Percentiles rank a stretch among this genome's conserved stretches.
Evolutionary conservation across 306 rosid species (phyloP).

Genomic region (Boehmeria nivea): DNA sequence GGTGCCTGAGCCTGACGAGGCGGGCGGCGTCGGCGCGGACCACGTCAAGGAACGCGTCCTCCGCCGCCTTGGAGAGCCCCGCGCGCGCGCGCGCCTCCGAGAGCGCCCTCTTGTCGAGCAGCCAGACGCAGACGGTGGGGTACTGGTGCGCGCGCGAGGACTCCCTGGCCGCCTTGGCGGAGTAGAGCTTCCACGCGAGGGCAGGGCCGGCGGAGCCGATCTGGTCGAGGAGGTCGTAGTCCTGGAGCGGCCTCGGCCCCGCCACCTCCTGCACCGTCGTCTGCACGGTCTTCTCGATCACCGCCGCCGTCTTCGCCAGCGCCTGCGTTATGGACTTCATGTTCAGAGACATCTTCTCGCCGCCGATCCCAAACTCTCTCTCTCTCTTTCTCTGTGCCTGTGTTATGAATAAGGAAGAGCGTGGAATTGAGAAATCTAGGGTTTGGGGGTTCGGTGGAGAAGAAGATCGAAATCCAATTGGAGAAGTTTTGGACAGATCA

Average conservation of each 20-base stretch:
- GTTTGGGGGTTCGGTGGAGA: background rate
- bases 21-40: slow-evolving; percentile 75
- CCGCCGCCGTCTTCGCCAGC: slow-evolving; percentile 94
- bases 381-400: too few relatives aligned
- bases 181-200: slow-evolving; percentile 72
- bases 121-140: slow-evolving; percentile 87
- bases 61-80: slow-evolving; percentile 70
- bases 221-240: slow-evolving; percentile 86
- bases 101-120: slow-evolving; percentile 66
- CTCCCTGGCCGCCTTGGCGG: slow-evolving; percentile 77
- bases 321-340: slow-evolving; percentile 98
- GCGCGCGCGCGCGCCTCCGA: slow-evolving; percentile 66
- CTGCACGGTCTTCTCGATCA: slow-evolving; percentile 78
- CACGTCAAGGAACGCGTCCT: slow-evolving; percentile 78
- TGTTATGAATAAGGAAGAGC: too few relatives aligned
- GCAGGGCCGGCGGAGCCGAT: slow-evolving; percentile 96
- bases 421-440: slow-evolving; percentile 5
- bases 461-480: slow-evolving; percentile 3
- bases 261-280: slow-evolving; percentile 97
- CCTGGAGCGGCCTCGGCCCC: slow-evolving; percentile 92
- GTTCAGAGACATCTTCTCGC: slow-evolving; percentile 57
- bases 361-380: too few relatives aligned
- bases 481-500: slow-evolving; percentile 13
- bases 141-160: slow-evolving; percentile 78
- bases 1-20: slow-evolving; percentile 81